A percentile compares a stretch with the other conserved stretches of the same genome.
These are phyloP conservation scores for Volvox carteri DNA, from an alignment of 163 green algal genomes.

Conservation along the genomic window DNA sequence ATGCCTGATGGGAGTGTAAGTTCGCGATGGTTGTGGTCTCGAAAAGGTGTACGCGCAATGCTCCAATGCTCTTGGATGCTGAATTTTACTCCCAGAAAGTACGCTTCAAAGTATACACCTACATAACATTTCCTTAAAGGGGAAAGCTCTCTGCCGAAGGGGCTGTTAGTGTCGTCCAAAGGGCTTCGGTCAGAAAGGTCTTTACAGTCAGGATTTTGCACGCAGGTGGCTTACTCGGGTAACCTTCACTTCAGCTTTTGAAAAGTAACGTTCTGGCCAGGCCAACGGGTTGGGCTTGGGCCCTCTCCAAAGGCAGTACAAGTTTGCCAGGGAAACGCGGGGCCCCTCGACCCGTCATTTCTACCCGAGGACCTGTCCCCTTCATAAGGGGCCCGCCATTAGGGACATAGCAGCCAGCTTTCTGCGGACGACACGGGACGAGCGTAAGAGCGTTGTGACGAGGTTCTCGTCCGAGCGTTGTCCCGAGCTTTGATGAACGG, in stretches of 20 bases:
- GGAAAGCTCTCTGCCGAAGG: not conserved
- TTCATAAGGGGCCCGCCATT: no score
- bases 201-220: not conserved
- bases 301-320: not conserved
- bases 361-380: not conserved
- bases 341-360: not conserved
- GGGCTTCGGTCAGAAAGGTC: not conserved
- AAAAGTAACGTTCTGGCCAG: not conserved
- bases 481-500: constrained; percentile 27
- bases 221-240: not conserved
- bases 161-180: constrained; percentile 14
- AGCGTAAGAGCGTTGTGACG: constrained; percentile 21
- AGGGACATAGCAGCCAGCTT: not conserved
- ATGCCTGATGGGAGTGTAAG: no score
- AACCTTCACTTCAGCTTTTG: not conserved
- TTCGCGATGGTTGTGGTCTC: no score
- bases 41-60: no score
- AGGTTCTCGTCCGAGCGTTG: constrained; percentile 22
- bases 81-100: no score
- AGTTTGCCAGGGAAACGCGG: not conserved
- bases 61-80: no score
- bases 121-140: no score
- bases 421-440: constrained; percentile 6
- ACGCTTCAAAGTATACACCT: no score
- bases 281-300: not conserved